Conservation (phyloP, 73 alveolate species). For the Durusdinium trenchii region DNA sequence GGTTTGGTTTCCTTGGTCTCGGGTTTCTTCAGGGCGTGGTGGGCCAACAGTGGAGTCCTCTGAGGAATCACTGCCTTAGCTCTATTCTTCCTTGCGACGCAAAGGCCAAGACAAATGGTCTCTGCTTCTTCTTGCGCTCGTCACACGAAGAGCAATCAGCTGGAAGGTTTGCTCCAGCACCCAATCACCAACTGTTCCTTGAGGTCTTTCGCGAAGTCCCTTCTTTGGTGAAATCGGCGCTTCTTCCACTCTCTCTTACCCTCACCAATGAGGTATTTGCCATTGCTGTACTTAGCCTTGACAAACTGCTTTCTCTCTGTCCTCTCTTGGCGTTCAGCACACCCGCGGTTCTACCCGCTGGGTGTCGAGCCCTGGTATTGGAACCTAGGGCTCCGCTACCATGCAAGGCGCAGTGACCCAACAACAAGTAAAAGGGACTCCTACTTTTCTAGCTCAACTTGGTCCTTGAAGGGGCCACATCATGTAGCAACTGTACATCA, state of each 20-base stretch:
- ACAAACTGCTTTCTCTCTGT: not conserved
- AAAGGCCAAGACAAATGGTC: not conserved
- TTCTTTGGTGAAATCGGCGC: not conserved
- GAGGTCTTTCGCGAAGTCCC: not conserved
- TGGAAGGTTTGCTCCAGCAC: not conserved
- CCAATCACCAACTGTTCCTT: not conserved
- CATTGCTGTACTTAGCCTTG: not conserved
- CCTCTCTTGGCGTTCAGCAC: not conserved
- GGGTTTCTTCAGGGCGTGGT: not conserved
- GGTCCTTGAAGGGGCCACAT: too few relatives aligned
- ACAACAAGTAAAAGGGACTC: too few relatives aligned
- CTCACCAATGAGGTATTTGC: too few relatives aligned
- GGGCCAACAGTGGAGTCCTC: not conserved
- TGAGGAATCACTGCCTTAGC: not conserved
- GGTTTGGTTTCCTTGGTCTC: not conserved
- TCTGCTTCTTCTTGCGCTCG: not conserved
- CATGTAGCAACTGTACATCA: too few relatives aligned
- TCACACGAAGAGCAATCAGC: not conserved
- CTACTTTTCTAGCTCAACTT: too few relatives aligned
- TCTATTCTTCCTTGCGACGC: not conserved
- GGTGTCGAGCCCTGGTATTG: too few relatives aligned
- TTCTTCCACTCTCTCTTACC: not conserved
- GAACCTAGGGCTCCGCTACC: too few relatives aligned
- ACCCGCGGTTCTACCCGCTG: slow-evolving; percentile 21
- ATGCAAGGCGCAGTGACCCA: too few relatives aligned